phyloP scores from a whole-genome alignment of 1,284 basidiomycete genomes.

The Hypsizygus ulmarius region DNA sequence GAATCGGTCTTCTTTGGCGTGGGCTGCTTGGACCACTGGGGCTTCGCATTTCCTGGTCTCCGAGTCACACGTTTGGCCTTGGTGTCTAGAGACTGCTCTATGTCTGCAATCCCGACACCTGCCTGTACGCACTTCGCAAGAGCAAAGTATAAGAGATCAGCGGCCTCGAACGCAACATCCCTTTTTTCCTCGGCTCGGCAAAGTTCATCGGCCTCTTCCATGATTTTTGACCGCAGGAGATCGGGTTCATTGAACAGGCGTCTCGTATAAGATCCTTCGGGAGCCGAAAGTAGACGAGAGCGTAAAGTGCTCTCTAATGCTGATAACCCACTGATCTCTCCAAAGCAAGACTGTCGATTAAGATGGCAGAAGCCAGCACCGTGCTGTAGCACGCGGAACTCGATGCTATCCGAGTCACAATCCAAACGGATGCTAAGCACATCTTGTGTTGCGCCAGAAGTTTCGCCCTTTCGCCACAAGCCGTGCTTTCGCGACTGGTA shows the following conservation, averaged over 20 bases:
- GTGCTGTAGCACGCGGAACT: conserved; percentile 91
- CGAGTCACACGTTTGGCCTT: conserved; percentile 90
- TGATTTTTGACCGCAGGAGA: conserved; percentile 89
- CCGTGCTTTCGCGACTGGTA: conserved; percentile 98
- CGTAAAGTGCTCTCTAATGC: conserved; percentile 83
- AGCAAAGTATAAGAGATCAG: conserved; percentile 94
- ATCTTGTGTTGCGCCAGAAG: conserved; percentile 91
- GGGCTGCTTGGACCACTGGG: conserved; percentile 62
- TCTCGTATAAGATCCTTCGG: conserved; percentile 90
- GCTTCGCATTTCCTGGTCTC: conserved; percentile 91
- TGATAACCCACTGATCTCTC: conserved; percentile 70
- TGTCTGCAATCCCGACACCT: conserved; percentile 83
- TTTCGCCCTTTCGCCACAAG: conserved; percentile 97
- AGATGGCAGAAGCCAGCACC: conserved; percentile 95
- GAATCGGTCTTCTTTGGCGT: conserved; percentile 7
- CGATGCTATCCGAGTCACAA: conserved; percentile 91
- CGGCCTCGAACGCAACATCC: conserved; percentile 94
- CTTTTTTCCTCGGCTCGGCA: conserved; percentile 81
- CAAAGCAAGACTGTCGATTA: conserved; percentile 85
- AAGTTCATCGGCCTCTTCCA: conserved; percentile 98
- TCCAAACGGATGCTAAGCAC: conserved; percentile 83
- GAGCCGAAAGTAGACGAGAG: conserved; percentile 73
- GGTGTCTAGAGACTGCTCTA: conserved; percentile 82
- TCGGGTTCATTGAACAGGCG: conserved; percentile 83
- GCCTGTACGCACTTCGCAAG: conserved; percentile 84